A percentile compares a stretch with the other conserved stretches of the same genome.
Evolutionary conservation across 1,139 yeast species (phyloP).

Genomic region (Candida sanyaensis): DNA sequence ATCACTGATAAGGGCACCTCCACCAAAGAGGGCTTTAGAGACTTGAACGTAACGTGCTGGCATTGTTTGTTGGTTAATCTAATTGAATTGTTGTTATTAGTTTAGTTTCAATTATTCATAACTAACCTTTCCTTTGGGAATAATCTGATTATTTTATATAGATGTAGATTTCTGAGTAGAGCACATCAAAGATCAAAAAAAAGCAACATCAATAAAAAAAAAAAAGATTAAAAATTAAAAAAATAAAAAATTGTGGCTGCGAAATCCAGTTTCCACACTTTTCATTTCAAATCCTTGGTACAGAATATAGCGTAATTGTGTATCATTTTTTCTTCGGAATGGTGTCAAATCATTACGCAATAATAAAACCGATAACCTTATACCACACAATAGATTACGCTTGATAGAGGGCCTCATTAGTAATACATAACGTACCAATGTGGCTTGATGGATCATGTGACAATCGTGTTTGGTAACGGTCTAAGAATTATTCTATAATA

Average conservation of each 20-base stretch:
- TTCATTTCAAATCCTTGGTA: background rate
- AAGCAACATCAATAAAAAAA: background rate
- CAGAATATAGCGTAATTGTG: too few species aligned
- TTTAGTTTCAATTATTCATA: background rate
- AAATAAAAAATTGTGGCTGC: slow-evolving; percentile 10
- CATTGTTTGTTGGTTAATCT: slow-evolving; percentile 9
- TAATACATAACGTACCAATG: background rate
- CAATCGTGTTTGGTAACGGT: too few species aligned
- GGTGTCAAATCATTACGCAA: too few species aligned
- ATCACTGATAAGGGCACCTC: slow-evolving; percentile 16
- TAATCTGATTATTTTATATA: too few species aligned
- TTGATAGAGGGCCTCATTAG: background rate
- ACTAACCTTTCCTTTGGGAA: too few species aligned
- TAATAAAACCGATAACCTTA: too few species aligned
- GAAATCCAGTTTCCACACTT: slow-evolving; percentile 3
- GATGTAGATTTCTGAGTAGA: too few species aligned
- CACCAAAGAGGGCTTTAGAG: slow-evolving; percentile 13
- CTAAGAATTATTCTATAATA: too few species aligned
- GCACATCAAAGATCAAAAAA: background rate
- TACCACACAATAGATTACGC: too few species aligned
- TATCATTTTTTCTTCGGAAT: too few species aligned
- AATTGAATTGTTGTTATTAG: background rate
- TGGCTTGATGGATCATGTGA: slow-evolving; percentile 1
- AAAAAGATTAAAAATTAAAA: background rate
- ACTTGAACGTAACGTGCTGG: slow-evolving; percentile 13